Base-by-base conservation (phyloP, 805 yeast genomes). In the Suhomyces faveliae region DNA sequence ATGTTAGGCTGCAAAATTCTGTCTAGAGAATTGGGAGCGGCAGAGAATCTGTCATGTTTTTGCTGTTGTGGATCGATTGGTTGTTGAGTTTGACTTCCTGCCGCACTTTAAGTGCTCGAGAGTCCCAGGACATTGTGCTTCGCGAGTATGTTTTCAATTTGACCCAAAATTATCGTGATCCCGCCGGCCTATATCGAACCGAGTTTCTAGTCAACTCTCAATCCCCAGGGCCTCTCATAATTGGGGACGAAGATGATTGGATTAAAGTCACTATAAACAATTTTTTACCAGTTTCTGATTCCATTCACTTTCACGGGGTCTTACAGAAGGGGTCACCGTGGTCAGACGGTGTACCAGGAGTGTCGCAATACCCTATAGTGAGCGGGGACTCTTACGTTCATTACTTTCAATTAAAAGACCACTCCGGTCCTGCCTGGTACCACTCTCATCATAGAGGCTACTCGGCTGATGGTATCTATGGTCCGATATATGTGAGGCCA, bases 251-350 rank as follows among this genome's bases (percentile, higher is more conserved):
- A 45, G 51, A 76, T 64, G 52, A 64, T 58, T 47, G 70, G 67
- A 48, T 67, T 1, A 49, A 48, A 5, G 69, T 79, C 1, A 61
- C 62, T 1, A 66, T 77, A 12, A 53, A 57, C 35, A 80, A 79
- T 53, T 55, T 59, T 17, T 60, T 73, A 5, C 57, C 64, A n/a
- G 67, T 64, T 3, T 57, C 70, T 0, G 71, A 78, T 0, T 54
- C 79, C 0, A 43, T 79, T n/a, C 85, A 80, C 53, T 79, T 77
- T 59, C 84, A 80, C 51, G 84, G 85, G 1, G 54, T 79, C 45
- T 63, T 67, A 8, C 80, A 76, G 48, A 63, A 67, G 9, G 76
- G 73, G 1, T 71, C 80, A 8, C 71, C 73, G 11, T 73, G 66
- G 61, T 66, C 75, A 51, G 85, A 80, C 48, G 85, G 85, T 13